Conservation (phyloP, 768 basidiomycete species). For the Suillus discolor region DNA sequence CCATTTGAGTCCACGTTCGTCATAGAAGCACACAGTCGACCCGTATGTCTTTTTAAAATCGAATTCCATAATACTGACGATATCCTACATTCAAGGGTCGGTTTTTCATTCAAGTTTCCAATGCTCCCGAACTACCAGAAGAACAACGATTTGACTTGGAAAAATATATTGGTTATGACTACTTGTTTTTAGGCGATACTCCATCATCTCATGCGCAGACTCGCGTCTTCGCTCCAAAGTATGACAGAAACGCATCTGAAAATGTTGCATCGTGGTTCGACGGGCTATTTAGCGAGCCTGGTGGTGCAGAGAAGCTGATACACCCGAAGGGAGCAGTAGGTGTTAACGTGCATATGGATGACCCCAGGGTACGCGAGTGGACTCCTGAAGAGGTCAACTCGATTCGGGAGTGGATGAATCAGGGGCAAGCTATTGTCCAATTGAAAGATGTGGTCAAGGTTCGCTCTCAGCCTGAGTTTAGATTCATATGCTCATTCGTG, state of each 20-base stretch:
- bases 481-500: background rate
- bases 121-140: slow-evolving; percentile 14
- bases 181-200: slow-evolving; percentile 9
- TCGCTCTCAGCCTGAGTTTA: background rate
- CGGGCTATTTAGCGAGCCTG: slow-evolving; percentile 27
- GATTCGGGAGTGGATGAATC: slow-evolving; percentile 40
- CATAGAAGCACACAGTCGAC: slow-evolving; percentile 27
- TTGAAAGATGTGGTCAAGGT: slow-evolving; percentile 33
- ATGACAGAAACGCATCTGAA: slow-evolving; percentile 35
- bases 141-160: slow-evolving; percentile 1
- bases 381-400: slow-evolving; percentile 37
- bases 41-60: slow-evolving; percentile 19
- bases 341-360: slow-evolving; percentile 28
- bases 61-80: background rate
- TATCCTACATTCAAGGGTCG: slow-evolving; percentile 19
- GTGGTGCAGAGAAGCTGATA: slow-evolving; percentile 22
- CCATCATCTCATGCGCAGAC: slow-evolving; percentile 16
- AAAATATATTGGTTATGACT: slow-evolving; percentile 3
- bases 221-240: slow-evolving; percentile 20
- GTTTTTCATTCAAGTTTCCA: slow-evolving; percentile 30
- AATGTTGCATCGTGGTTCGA: slow-evolving; percentile 34
- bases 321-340: slow-evolving; percentile 18
- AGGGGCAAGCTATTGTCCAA: slow-evolving; percentile 30
- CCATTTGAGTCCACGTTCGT: slow-evolving; percentile 34
- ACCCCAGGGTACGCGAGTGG: slow-evolving; percentile 43